These are phyloP conservation scores for Aspergillus incahuasiensis DNA, from an alignment of 495 filamentous ascomycete species.

Conservation along the genomic window DNA sequence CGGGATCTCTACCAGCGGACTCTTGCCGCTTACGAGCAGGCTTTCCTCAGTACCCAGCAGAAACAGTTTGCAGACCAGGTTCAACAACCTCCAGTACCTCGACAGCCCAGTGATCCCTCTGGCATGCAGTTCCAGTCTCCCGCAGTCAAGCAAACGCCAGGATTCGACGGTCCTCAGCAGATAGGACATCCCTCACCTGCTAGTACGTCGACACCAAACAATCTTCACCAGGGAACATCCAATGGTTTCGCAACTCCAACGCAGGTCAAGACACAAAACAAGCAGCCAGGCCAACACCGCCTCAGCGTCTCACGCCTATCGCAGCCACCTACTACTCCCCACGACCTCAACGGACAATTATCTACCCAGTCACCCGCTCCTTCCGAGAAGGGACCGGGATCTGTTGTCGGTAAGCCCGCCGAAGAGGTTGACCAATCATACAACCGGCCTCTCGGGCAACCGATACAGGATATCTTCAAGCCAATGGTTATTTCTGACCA, in stretches of 20 bases:
- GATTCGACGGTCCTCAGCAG: conserved; percentile 33
- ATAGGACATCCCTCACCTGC: conserved; percentile 36
- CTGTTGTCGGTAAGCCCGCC: conserved; percentile 42
- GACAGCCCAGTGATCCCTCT: conserved; percentile 35
- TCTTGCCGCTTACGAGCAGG: conserved; percentile 67
- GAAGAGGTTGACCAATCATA: conserved; percentile 38
- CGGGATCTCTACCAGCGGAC: conserved; percentile 70
- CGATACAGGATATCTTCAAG: conserved; percentile 45
- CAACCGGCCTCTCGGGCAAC: conserved; percentile 44
- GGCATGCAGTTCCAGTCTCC: conserved; percentile 40
- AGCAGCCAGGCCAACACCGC: conserved; percentile 32
- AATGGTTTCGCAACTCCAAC: conserved; percentile 45
- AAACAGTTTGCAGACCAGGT: conserved; percentile 48
- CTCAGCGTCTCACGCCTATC: conserved; percentile 36
- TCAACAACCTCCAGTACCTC: conserved; percentile 46
- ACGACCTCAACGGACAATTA: conserved; percentile 32
- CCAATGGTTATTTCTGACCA: conserved; percentile 54
- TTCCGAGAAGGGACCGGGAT: conserved; percentile 30
- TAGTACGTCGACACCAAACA: conserved; percentile 26
- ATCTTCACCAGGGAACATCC: conserved; percentile 28
- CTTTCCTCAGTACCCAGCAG: conserved; percentile 57
- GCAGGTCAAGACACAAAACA: conserved; percentile 36
- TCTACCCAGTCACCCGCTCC: conserved; percentile 32
- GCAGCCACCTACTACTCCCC: conserved; percentile 30
- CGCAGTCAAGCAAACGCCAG: conserved; percentile 27